phyloP scores from a whole-genome alignment of 2,329 filamentous ascomycete species.

The Phyllosticta citriasiana region DNA sequence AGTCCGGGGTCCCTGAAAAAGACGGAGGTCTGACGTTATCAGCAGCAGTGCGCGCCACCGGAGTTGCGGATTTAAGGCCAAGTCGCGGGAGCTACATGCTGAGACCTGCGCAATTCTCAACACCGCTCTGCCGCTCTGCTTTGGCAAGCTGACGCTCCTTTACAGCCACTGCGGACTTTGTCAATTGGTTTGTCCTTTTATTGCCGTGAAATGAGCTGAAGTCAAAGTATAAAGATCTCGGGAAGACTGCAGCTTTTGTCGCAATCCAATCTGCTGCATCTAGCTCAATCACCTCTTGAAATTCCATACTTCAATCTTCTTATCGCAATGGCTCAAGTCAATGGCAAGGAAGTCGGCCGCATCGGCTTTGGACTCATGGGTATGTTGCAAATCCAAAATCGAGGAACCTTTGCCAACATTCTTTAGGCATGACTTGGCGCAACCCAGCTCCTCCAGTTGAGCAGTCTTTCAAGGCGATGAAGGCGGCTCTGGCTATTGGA shows the following conservation, averaged over 20 bases:
- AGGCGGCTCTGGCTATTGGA: slow-evolving; percentile 30
- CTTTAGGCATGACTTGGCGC: slow-evolving; percentile 37
- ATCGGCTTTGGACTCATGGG: slow-evolving; percentile 42
- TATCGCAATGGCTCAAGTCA: slow-evolving; percentile 23
- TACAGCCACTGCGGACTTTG: too few species aligned
- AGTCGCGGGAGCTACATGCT: too few species aligned
- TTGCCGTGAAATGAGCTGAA: too few species aligned
- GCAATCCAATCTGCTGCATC: background rate
- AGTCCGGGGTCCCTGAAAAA: too few species aligned
- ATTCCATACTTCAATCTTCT: background rate
- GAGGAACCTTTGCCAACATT: background rate
- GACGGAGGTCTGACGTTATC: too few species aligned
- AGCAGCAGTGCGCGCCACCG: too few species aligned
- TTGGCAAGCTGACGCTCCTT: too few species aligned
- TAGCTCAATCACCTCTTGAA: background rate
- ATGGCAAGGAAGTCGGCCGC: slow-evolving; percentile 28
- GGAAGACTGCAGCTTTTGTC: background rate
- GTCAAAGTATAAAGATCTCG: too few species aligned
- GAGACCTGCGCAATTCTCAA: too few species aligned
- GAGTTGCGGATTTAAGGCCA: too few species aligned
- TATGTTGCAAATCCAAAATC: slow-evolving; percentile 8
- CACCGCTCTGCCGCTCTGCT: too few species aligned
- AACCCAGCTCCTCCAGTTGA: slow-evolving; percentile 25
- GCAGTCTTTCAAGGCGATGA: slow-evolving; percentile 37
- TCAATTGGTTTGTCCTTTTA: too few species aligned